These are phyloP conservation scores for Oryza officinalis DNA, from an alignment of 176 grass and related monocot species.

Conservation along the genomic window DNA sequence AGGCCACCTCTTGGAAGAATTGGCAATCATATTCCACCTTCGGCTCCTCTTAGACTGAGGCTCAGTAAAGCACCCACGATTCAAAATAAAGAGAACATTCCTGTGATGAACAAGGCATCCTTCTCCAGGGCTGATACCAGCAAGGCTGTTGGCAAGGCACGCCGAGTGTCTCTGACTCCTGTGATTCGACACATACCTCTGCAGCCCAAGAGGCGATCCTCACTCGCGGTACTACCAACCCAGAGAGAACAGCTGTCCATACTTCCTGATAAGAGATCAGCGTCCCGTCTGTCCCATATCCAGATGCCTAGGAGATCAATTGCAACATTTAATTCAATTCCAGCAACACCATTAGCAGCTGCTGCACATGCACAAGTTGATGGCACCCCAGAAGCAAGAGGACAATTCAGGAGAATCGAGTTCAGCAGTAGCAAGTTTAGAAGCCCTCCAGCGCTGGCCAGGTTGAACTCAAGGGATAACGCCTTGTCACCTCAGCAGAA, in stretches of 20 bases:
- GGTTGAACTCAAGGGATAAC: slow-evolving; percentile 56
- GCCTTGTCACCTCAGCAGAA: slow-evolving; percentile 31
- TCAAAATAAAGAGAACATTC: slow-evolving; percentile 78
- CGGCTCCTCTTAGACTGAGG: slow-evolving; percentile 46
- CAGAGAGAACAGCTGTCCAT: slow-evolving; percentile 36
- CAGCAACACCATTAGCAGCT: slow-evolving; percentile 38
- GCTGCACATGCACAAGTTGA: slow-evolving; percentile 10
- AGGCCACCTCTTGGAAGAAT: slow-evolving; percentile 60
- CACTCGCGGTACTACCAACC: slow-evolving; percentile 55
- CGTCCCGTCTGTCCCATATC: slow-evolving; percentile 48
- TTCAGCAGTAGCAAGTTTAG: slow-evolving; percentile 63
- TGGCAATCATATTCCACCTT: slow-evolving; percentile 44
- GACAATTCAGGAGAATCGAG: slow-evolving; percentile 36
- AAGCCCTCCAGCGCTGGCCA: slow-evolving; percentile 59
- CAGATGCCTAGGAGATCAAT: slow-evolving; percentile 39
- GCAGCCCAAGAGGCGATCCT: slow-evolving; percentile 75
- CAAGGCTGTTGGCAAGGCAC: slow-evolving; percentile 56
- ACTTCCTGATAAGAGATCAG: slow-evolving; percentile 41
- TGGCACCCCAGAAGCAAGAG: slow-evolving; percentile 53
- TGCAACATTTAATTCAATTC: slow-evolving; percentile 50
- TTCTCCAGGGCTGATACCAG: slow-evolving; percentile 17
- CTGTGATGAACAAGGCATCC: slow-evolving; percentile 32
- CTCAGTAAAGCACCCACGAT: slow-evolving; percentile 12
- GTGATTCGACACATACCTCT: slow-evolving; percentile 53
- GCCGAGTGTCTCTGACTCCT: slow-evolving; percentile 60